A percentile compares a stretch with the other conserved stretches of the same genome.
Evolutionary conservation across 23 red algal species (phyloP).

Genomic region (Gracilaria gracilis): DNA sequence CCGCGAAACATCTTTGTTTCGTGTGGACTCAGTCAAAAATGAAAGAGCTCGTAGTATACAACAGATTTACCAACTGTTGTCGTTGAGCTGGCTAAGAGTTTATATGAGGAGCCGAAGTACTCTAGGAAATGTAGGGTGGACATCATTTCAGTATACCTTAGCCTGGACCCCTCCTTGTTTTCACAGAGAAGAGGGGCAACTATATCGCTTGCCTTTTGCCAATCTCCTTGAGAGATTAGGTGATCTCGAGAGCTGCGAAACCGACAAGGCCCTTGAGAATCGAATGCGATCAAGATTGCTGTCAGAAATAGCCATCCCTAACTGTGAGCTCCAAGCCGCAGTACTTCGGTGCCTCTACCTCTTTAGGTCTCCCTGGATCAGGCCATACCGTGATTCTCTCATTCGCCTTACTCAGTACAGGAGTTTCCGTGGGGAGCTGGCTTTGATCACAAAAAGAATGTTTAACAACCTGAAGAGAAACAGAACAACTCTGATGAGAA

Average conservation of each 20-base stretch:
- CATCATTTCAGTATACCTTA: constrained; percentile 47
- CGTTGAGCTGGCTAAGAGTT: constrained; percentile 4
- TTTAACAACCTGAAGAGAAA: not conserved
- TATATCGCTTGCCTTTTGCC: constrained; percentile 39
- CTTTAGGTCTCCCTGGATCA: constrained; percentile 47
- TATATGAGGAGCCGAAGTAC: constrained; percentile 36
- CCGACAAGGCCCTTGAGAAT: constrained; percentile 24
- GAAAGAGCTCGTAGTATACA: not conserved
- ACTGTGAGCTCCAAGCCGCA: constrained; percentile 40
- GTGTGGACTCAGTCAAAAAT: not conserved
- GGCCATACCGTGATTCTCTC: constrained; percentile 67
- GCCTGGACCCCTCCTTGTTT: constrained; percentile 38
- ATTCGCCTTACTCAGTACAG: constrained; percentile 43
- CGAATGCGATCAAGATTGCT: constrained; percentile 48
- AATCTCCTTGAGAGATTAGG: constrained; percentile 63
- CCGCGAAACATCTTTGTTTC: not conserved
- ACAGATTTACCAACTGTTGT: constrained; percentile 55
- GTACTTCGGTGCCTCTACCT: constrained; percentile 46
- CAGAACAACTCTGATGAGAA: not conserved
- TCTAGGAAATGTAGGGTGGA: constrained; percentile 24
- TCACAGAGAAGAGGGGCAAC: constrained; percentile 44
- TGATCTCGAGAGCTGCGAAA: constrained; percentile 43
- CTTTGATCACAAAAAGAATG: constrained; percentile 27
- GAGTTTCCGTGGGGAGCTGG: constrained; percentile 78
- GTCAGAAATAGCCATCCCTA: constrained; percentile 38